Conservation (phyloP, 1,284 basidiomycete species). For the Malassezia equina region DNA sequence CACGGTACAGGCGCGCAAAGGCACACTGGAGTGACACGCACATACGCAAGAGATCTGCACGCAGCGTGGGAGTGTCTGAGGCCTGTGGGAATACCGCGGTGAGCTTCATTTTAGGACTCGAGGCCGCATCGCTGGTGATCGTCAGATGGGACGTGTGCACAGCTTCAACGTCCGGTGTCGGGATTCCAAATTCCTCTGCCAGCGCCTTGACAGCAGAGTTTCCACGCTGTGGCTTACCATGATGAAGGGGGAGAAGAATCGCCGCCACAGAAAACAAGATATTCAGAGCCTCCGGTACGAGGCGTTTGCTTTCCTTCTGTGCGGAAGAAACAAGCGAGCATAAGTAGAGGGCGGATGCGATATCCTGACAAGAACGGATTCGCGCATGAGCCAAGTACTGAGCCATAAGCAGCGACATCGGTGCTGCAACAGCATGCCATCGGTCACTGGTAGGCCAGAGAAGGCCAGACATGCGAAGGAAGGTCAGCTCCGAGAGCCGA, state of each 20-base stretch:
- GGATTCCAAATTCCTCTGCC: constrained; percentile 37
- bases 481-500: constrained; percentile 65
- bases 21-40: constrained; percentile 21
- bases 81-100: constrained; percentile 3
- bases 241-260: constrained; percentile 56
- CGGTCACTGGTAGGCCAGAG: constrained; percentile 92
- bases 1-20: constrained; percentile 36
- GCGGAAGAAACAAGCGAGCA: constrained; percentile 66
- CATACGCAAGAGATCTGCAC: constrained; percentile 21
- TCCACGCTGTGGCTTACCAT: neutral
- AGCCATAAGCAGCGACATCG: constrained; percentile 75
- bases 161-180: constrained; percentile 35
- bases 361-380: constrained; percentile 63
- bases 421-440: constrained; percentile 77
- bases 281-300: constrained; percentile 81
- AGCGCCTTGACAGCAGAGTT: constrained; percentile 22
- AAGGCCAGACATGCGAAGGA: constrained; percentile 69
- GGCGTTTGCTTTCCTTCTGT: constrained; percentile 70
- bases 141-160: constrained; percentile 18
- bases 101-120: constrained; percentile 1
- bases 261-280: constrained; percentile 65
- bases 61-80: constrained; percentile 1
- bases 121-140: neutral
- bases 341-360: constrained; percentile 78
- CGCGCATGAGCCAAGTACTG: constrained; percentile 79